Evolutionary conservation across 2,329 filamentous ascomycete genomes (phyloP), one percentile per base, ranked within the genome.

Genomic region (Talaromyces sp.): DNA sequence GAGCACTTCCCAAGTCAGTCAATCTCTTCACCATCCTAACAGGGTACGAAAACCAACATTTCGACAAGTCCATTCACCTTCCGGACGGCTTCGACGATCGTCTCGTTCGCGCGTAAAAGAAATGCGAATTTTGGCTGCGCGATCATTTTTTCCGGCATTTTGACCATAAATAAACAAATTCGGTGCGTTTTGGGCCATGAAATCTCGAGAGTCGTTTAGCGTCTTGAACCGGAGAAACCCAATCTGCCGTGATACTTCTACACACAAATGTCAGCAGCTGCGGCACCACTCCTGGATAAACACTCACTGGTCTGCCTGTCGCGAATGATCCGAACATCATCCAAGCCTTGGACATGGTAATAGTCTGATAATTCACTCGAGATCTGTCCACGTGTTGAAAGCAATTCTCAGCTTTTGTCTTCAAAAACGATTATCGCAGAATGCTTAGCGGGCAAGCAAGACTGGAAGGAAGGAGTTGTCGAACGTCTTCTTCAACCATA

Each of bases 41-140:
- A 44, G 9, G 10, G 27, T 30, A 15, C 5, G 51, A 56, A 51
- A 54, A 66, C 71, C 53, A 70, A 85, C 82, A 65, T 80, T 78
- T 62, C 78, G 77, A 67, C 84, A 86, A 47, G 77, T 82, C 84
- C 84, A 86, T 64, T 86, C 84, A 53, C 81, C 80, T 58, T 84
- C 82, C 19, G 76, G 75, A 63, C 77, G 77, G 15, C 75, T 72
- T 60, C 79, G 73, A 62, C 80, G 74, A 58, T 84, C 81, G 61
- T 82, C 82, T 62, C 80, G 76, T 66, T 83, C 82, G 28, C 80
- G 78, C 64, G 81, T 82, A 68, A 78, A 84, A 47, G 80, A 79
- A 68, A 84, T 82, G 65, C 80, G 80, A 58, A 80, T 77, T 69
- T 77, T 77, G 33, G 75, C 74, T 55, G 74, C 73, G 64, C 70